Evolutionary conservation across 2,329 filamentous ascomycete genomes (phyloP).

Genomic region (Microthyrium microscopicum): DNA sequence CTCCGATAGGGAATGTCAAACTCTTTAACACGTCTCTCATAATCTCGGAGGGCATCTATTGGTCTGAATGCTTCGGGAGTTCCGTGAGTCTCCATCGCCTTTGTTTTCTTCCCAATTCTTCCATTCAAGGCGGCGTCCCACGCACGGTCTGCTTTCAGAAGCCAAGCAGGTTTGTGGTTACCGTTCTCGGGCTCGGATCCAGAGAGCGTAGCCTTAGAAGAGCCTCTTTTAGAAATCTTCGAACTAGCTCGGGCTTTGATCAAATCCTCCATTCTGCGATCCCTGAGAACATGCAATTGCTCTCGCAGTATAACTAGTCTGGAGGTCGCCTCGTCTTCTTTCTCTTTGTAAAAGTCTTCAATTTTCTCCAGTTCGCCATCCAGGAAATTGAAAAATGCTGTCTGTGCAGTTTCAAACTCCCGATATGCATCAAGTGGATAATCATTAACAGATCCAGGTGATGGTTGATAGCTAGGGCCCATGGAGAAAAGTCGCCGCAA

Average conservation of each 20-base stretch:
- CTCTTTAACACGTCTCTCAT: conserved; percentile 20
- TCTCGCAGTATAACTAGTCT: conserved; percentile 56
- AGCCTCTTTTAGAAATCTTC: conserved; percentile 15
- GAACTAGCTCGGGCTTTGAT: conserved; percentile 31
- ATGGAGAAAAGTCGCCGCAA: conserved; percentile 26
- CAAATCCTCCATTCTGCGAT: conserved; percentile 58
- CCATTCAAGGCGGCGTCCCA: conserved; percentile 23
- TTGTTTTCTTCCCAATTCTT: conserved; percentile 38
- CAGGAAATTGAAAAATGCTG: conserved; percentile 77
- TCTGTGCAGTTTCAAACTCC: conserved; percentile 54
- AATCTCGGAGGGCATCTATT: conserved; percentile 24
- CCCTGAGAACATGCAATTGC: conserved; percentile 86
- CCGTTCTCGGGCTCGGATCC: neutral
- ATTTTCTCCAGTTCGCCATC: conserved; percentile 81
- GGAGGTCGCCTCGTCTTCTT: conserved; percentile 69
- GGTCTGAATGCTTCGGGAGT: conserved; percentile 13
- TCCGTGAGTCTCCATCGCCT: conserved; percentile 22
- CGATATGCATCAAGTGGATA: conserved; percentile 39
- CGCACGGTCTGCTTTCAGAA: conserved; percentile 26
- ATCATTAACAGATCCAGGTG: conserved; percentile 22
- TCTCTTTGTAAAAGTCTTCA: conserved; percentile 71
- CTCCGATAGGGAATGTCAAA: conserved; percentile 61
- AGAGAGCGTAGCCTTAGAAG: conserved; percentile 9
- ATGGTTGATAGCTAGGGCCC: conserved; percentile 24
- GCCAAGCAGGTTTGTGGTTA: conserved; percentile 14